Evolutionary conservation across 495 filamentous ascomycete species (phyloP), one percentile per base, ranked within the genome.

Genomic region (Aspergillus asperescens): DNA sequence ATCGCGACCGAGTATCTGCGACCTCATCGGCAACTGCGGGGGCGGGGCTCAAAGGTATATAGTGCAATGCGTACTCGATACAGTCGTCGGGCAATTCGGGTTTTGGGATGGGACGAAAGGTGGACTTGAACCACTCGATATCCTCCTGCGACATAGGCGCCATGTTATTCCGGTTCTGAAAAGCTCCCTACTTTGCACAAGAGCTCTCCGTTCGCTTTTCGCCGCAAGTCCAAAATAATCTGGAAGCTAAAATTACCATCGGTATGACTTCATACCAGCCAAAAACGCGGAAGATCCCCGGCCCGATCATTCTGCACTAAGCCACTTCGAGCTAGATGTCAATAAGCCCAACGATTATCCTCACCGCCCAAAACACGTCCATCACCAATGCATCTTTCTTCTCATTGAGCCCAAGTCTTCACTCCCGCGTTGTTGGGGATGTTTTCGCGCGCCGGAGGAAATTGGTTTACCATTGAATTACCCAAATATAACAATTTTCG

Each of bases 1-100:
- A 76, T 24, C 77, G 78, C 9, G 77, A 58, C 19, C 82, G 78
- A 10, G 75, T 72, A 54, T 82, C 79, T 18, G 76, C 62, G 25
- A 71, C 64, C 41, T 72, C 55, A 62, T 88, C 77, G 56, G 69
- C 62, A 52, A 63, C 58, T 46, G 71, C 57, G 66, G 68, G 67
- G 64, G 64, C 61, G 68, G 73, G 69, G 68, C 41, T 50, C 13
- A 68, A 67, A 41, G 69, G 62, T 53, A 92, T 68, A 50, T 89
- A 63, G 61, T 87, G 91, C 27, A 97, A 68, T 32, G 84, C 77
- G 67, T 96, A 98, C 65, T 94, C 87, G 45, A 95, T 81, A 43
- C 82, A 86, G 66, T 97, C 90, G 37, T 96, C 90, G 0, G 93
- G 83, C 1, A 95, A 77, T 37, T 76, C 68, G 16, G 77, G 80